Conservation (phyloP, 2,329 filamentous ascomycete species). For the Lanzia echinophila region DNA sequence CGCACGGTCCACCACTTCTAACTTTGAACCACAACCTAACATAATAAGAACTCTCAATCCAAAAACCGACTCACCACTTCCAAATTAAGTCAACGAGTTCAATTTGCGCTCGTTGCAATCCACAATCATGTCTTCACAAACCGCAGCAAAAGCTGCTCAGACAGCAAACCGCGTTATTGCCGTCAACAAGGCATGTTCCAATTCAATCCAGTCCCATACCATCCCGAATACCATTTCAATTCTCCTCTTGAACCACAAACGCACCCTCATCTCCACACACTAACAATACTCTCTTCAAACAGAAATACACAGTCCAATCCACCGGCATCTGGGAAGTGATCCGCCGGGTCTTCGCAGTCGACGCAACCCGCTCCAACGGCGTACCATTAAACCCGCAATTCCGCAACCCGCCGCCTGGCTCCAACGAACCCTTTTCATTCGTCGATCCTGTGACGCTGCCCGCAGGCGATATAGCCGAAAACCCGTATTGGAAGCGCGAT, state of each 20-base stretch:
- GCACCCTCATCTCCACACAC: slow-evolving; percentile 8
- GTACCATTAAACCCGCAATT: slow-evolving; percentile 88
- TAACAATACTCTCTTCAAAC: slow-evolving; percentile 20
- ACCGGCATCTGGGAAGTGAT: slow-evolving; percentile 80
- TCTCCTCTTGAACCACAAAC: not conserved
- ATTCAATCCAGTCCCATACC: slow-evolving; percentile 12
- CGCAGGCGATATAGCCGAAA: slow-evolving; percentile 83
- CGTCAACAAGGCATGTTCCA: slow-evolving; percentile 49
- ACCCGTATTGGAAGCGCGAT: slow-evolving; percentile 96
- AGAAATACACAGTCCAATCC: slow-evolving; percentile 97
- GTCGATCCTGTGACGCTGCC: slow-evolving; percentile 77
- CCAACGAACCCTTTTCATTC: slow-evolving; percentile 62
- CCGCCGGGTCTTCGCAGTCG: slow-evolving; percentile 71
- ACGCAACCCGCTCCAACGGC: slow-evolving; percentile 83
- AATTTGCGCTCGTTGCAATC: slow-evolving; percentile 20
- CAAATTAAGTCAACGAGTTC: slow-evolving; percentile 16
- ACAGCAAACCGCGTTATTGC: slow-evolving; percentile 47
- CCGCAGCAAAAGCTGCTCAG: slow-evolving; percentile 52
- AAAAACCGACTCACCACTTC: not conserved
- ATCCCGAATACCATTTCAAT: slow-evolving; percentile 8
- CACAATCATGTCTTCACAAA: slow-evolving; percentile 39
- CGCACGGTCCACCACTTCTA: not conserved
- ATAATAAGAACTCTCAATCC: not conserved
- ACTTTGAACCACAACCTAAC: not conserved
- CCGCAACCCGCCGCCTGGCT: slow-evolving; percentile 78